Evolutionary conservation across 768 basidiomycete species (phyloP).

Genomic region (Leccinum subgranulosum): DNA sequence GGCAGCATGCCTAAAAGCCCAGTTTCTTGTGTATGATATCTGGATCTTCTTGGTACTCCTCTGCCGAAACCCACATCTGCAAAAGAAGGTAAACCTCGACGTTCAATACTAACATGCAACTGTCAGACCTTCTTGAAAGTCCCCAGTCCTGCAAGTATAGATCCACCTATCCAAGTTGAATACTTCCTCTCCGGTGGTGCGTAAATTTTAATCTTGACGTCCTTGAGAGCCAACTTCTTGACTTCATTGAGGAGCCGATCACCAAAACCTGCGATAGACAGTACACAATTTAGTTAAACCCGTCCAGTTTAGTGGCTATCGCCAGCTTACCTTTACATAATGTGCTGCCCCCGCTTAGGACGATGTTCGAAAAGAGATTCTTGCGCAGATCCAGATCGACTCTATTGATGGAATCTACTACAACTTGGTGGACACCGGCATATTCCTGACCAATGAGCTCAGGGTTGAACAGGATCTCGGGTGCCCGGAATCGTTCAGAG

Average conservation of each 20-base stretch:
- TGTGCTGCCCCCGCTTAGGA: constrained; percentile 94
- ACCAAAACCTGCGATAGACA: constrained; percentile 68
- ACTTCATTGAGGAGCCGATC: constrained; percentile 96
- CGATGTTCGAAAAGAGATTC: constrained; percentile 93
- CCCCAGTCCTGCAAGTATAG: constrained; percentile 90
- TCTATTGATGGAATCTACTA: constrained; percentile 96
- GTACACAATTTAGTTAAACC: constrained; percentile 16
- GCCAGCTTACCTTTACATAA: constrained; percentile 75
- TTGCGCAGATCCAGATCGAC: constrained; percentile 96
- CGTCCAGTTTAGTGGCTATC: constrained; percentile 3
- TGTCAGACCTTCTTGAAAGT: constrained; percentile 91
- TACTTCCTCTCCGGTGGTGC: constrained; percentile 99
- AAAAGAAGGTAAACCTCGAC: constrained; percentile 2
- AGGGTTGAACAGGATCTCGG: constrained; percentile 97
- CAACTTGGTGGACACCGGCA: constrained; percentile 95
- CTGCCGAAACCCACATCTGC: constrained; percentile 99
- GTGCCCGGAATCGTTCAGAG: constrained; percentile 91
- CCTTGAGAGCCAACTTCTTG: constrained; percentile 92
- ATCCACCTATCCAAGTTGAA: constrained; percentile 96
- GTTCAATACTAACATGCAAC: neutral
- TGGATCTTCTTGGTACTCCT: constrained; percentile 99
- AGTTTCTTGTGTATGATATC: constrained; percentile 97
- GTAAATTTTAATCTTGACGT: constrained; percentile 98
- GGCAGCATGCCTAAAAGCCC: constrained; percentile 54
- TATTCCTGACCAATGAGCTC: constrained; percentile 96